phyloP scores from a whole-genome alignment of 495 filamentous ascomycete genomes.

The Hypoxylon rickii region DNA sequence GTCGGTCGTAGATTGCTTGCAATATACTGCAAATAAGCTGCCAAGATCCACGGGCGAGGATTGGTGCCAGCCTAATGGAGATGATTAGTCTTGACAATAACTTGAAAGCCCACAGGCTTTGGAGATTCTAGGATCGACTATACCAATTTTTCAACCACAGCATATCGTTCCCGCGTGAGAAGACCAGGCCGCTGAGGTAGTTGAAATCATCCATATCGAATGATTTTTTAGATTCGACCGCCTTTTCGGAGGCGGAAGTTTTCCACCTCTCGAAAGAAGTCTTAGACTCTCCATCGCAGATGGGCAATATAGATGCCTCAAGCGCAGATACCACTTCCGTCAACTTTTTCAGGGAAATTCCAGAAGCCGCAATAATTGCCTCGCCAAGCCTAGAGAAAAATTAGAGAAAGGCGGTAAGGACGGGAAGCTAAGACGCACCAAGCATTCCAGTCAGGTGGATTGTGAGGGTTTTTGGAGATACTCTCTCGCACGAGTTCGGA shows the following conservation, averaged over 20 bases:
- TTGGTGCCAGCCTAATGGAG: conserved; percentile 1
- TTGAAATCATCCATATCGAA: conserved; percentile 4
- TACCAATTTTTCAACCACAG: conserved; percentile 6
- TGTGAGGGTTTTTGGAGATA: background rate
- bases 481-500: background rate
- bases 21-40: conserved; percentile 2
- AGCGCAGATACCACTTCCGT: background rate
- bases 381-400: conserved; percentile 8
- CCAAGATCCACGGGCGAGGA: background rate
- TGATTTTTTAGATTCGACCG: background rate
- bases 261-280: conserved; percentile 11
- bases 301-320: background rate
- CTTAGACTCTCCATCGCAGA: background rate
- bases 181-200: background rate
- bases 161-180: background rate
- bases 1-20: conserved; percentile 2
- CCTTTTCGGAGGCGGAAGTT: background rate
- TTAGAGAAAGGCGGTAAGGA: conserved; percentile 3
- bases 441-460: conserved; percentile 3
- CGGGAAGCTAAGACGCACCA: conserved; percentile 2
- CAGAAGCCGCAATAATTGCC: background rate
- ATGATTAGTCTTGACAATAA: conserved; percentile 1
- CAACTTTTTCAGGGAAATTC: background rate
- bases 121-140: conserved; percentile 1
- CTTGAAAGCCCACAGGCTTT: too few relatives aligned